phyloP scores from a whole-genome alignment of 768 basidiomycete genomes.

The Leccinum broughii region DNA sequence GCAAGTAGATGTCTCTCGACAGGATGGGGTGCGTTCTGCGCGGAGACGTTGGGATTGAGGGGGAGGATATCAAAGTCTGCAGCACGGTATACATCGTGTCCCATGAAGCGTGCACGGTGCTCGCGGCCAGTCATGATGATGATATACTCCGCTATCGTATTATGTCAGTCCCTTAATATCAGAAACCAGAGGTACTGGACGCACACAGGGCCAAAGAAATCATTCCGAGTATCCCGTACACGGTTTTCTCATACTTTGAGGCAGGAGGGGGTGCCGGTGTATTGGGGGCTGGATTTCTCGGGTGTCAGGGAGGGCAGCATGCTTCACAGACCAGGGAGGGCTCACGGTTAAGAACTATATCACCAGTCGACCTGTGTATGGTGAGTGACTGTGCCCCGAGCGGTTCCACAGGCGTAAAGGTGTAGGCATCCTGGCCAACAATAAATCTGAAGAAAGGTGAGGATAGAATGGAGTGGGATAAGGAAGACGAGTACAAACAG shows the following conservation, averaged over 20 bases:
- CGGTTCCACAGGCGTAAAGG: slow-evolving; percentile 68
- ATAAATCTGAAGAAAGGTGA: slow-evolving; percentile 48
- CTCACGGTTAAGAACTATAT: slow-evolving; percentile 70
- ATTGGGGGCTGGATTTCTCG: slow-evolving; percentile 46
- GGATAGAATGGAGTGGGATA: slow-evolving; percentile 7
- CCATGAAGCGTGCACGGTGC: slow-evolving; percentile 74
- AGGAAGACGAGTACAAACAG: slow-evolving; percentile 46
- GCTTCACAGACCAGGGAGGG: background rate
- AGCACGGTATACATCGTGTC: slow-evolving; percentile 85
- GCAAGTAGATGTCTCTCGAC: slow-evolving; percentile 87
- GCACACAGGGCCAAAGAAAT: slow-evolving; percentile 75
- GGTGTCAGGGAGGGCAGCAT: background rate
- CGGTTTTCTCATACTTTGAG: slow-evolving; percentile 58
- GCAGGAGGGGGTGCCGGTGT: slow-evolving; percentile 53
- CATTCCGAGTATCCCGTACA: slow-evolving; percentile 76
- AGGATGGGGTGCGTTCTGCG: slow-evolving; percentile 71
- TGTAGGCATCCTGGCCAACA: slow-evolving; percentile 73
- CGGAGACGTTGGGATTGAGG: slow-evolving; percentile 67
- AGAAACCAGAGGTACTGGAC: slow-evolving; percentile 26
- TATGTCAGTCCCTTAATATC: background rate
- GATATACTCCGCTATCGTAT: slow-evolving; percentile 81
- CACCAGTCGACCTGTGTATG: slow-evolving; percentile 71
- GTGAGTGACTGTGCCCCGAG: slow-evolving; percentile 65
- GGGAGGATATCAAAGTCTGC: slow-evolving; percentile 92
- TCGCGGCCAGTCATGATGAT: slow-evolving; percentile 85